Evolutionary conservation across 768 basidiomycete genomes (phyloP).

Genomic region (Termitomyces sp.): DNA sequence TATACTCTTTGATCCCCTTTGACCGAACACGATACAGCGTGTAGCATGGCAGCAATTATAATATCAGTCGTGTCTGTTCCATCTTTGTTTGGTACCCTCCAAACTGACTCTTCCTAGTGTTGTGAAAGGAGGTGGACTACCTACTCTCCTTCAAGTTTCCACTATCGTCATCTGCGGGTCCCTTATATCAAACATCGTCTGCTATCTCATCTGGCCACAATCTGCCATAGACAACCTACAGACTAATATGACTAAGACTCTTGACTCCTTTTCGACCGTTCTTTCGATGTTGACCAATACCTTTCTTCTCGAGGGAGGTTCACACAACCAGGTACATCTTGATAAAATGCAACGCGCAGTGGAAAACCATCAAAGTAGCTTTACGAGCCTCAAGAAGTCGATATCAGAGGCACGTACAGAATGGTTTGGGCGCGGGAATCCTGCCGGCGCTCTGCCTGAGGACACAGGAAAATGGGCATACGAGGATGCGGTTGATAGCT

Average conservation of each 20-base stretch:
- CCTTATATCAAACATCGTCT: constrained; percentile 77
- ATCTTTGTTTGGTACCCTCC: not conserved
- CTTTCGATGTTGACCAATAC: constrained; percentile 77
- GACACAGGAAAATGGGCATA: constrained; percentile 55
- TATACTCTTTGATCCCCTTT: not conserved
- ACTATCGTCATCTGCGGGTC: constrained; percentile 79
- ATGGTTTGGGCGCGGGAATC: constrained; percentile 45
- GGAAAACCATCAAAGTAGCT: constrained; percentile 82
- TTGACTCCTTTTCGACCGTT: constrained; percentile 87
- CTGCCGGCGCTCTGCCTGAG: constrained; percentile 23
- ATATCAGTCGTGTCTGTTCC: constrained; percentile 73
- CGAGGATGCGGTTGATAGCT: constrained; percentile 80
- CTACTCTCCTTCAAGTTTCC: constrained; percentile 69
- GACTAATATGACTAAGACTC: constrained; percentile 76
- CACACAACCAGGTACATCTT: constrained; percentile 50
- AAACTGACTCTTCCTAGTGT: constrained; percentile 41
- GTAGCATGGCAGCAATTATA: constrained; percentile 82
- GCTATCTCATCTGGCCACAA: constrained; percentile 81
- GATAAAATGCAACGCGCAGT: constrained; percentile 77
- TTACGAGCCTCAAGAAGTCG: constrained; percentile 85
- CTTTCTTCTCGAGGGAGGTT: constrained; percentile 75
- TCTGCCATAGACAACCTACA: constrained; percentile 84
- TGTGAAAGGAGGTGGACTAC: constrained; percentile 85
- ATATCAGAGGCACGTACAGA: constrained; percentile 88
- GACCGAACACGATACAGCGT: constrained; percentile 42